Conservation (phyloP, 73 alveolate genomes). For the Urostyla sp. region DNA sequence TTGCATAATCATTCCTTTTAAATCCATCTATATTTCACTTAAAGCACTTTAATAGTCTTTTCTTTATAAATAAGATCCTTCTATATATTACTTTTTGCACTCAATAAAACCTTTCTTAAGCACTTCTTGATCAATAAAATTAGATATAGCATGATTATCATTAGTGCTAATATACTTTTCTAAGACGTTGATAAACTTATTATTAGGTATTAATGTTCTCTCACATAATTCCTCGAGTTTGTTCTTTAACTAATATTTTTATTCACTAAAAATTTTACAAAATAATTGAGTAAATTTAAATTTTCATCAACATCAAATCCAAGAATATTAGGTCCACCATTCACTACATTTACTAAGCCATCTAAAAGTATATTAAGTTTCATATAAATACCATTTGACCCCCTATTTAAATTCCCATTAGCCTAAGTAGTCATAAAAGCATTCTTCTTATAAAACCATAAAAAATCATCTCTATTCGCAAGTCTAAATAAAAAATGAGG, state of each 20-base stretch:
- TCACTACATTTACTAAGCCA: background rate
- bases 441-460: background rate
- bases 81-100: background rate
- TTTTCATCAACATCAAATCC: constrained; percentile 47
- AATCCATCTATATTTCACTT: too few relatives aligned
- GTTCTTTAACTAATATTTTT: background rate
- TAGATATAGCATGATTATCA: constrained; percentile 25
- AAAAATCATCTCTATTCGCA: constrained; percentile 32
- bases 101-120: constrained; percentile 43
- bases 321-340: background rate
- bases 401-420: background rate
- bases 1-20: too few relatives aligned
- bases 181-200: constrained; percentile 12
- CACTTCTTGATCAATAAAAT: constrained; percentile 59
- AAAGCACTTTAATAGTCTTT: too few relatives aligned
- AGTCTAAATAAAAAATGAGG: background rate
- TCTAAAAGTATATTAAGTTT: background rate
- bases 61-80: too few relatives aligned
- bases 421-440: constrained; percentile 3
- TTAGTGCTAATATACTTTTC: constrained; percentile 56
- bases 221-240: background rate
- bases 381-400: background rate
- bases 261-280: too few relatives aligned
- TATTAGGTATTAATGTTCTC: constrained; percentile 31
- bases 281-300: background rate